These are phyloP conservation scores for Allium fistulosum DNA, from an alignment of 106 monocot species.

Conservation along the genomic window DNA sequence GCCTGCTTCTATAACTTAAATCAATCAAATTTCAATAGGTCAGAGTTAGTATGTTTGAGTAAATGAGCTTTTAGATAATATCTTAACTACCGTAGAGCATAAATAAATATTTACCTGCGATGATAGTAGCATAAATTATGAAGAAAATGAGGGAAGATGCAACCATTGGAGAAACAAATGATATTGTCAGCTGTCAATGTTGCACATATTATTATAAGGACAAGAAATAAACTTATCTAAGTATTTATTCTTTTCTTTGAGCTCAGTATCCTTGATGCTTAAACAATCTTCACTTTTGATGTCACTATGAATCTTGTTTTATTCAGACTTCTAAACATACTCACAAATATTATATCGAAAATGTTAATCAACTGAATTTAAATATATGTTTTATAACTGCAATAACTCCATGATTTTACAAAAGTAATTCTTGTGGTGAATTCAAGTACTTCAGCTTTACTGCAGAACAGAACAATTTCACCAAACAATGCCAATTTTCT, in stretches of 20 bases:
- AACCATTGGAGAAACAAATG: neutral
- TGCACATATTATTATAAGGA: neutral
- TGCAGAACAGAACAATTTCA: too few relatives aligned
- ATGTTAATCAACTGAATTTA: too few relatives aligned
- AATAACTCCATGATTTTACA: too few relatives aligned
- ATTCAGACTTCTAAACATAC: neutral
- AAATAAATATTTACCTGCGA: constrained; percentile 7
- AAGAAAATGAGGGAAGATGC: neutral
- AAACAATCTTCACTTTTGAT: neutral
- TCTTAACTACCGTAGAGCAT: too few relatives aligned
- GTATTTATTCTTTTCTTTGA: constrained; percentile 36
- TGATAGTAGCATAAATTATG: neutral
- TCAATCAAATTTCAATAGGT: neutral
- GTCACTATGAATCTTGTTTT: neutral
- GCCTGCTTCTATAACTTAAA: constrained; percentile 9
- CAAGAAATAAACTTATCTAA: neutral
- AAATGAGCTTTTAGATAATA: neutral
- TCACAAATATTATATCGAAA: too few relatives aligned
- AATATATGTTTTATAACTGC: too few relatives aligned
- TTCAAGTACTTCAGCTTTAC: too few relatives aligned
- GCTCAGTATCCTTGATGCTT: constrained; percentile 14
- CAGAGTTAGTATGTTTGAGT: neutral
- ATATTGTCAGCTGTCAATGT: neutral
- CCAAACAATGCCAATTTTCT: too few relatives aligned
- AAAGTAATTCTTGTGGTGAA: too few relatives aligned